Evolutionary conservation across 2,329 filamentous ascomycete species (phyloP), one percentile per base, ranked within the genome.

Genomic region (Venturia aucupariae): DNA sequence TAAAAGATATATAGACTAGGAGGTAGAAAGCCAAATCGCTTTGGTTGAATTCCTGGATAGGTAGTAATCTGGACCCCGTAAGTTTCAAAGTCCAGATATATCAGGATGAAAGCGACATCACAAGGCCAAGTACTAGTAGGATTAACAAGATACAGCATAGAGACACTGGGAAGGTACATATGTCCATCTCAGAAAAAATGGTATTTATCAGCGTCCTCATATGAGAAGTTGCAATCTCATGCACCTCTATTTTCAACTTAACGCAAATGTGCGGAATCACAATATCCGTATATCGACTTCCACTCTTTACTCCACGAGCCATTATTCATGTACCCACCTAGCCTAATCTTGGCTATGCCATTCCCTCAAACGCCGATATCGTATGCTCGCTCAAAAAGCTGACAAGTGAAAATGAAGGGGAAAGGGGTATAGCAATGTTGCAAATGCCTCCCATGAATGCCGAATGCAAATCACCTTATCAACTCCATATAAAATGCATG

Each of bases 341-440:
- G 15, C 30, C 51, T 7, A 13, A 24, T 24, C 46, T 27, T 51
- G 46, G 30, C 30, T n/a, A n/a, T 32, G 24, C 30, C 27, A 15
- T 57, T n/a, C 15, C 8, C 51, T 13, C 35, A n/a, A 57, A 35
- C 17, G 30, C 30, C 51, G 1, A 35, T 57, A 11, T 57, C 30
- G 30, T 57, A 57, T 35, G 51, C 51, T 57, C 51, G 51, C 51
- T 57, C 22, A 30, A n/a, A 57, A 32, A 57, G 51, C 30, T 22
- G 27, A 35, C 2, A 57, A 8, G 27, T 57, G 51, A 57, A 57
- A 27, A 35, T 24, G 44, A 27, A 2, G n/a, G 44, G 7, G 7
- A 1, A 30, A n/a, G n/a, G 27, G 51, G 51, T 57, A 35, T 57
- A 57, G 51, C 30, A 57, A 32, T 32, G 8, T 30, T 54, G 48